These are phyloP conservation scores for Mucor velutinosus DNA, from an alignment of 371 early-diverging fungal species.

Conservation along the genomic window DNA sequence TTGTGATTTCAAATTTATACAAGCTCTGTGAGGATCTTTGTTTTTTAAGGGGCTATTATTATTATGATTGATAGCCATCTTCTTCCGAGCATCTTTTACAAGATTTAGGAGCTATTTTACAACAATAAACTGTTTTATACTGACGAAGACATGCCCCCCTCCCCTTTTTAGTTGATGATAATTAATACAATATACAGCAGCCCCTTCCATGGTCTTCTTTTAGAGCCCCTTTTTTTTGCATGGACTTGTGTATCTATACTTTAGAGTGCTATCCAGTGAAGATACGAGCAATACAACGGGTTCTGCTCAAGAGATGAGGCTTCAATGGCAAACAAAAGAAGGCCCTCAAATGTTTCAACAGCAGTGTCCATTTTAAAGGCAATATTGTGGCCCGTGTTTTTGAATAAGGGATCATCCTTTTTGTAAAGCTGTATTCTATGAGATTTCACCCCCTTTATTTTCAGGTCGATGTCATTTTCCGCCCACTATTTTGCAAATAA, in stretches of 20 bases:
- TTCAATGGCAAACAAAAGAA: no score
- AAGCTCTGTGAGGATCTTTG: background rate
- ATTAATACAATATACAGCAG: background rate
- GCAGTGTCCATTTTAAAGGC: no score
- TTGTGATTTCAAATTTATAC: background rate
- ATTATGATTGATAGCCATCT: background rate
- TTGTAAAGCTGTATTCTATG: background rate
- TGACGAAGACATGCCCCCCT: background rate
- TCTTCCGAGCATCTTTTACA: background rate
- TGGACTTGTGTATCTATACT: no score
- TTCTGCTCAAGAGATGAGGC: no score
- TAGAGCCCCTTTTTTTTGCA: background rate
- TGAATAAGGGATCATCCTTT: background rate
- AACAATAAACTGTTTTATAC: background rate
- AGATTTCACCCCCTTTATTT: background rate
- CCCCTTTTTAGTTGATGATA: background rate
- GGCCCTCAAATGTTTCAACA: no score
- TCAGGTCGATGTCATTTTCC: background rate
- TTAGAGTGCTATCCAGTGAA: no score
- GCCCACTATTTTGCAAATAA: background rate
- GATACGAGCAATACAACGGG: no score
- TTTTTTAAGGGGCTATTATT: background rate
- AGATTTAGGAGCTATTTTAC: slow-evolving; percentile 2
- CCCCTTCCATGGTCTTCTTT: background rate
- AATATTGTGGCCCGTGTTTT: no score